These are phyloP conservation scores for Aegilops longissima DNA, from an alignment of 176 grass and related monocot genomes.

Conservation along the genomic window DNA sequence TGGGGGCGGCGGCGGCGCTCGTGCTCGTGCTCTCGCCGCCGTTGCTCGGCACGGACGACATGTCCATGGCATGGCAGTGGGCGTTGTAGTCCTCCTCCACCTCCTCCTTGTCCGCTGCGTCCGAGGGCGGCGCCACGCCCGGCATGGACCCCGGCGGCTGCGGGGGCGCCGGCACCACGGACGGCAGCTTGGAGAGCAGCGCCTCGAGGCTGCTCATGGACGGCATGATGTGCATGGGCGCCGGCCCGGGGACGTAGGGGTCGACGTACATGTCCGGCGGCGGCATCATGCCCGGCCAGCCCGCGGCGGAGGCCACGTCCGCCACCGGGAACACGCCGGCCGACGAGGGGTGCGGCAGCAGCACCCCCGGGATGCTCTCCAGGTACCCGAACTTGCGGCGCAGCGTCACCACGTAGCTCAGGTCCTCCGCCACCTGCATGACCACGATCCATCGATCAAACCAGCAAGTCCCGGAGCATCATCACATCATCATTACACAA, in stretches of 20 bases:
- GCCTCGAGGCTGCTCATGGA: conserved; percentile 99
- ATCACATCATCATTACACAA: not conserved
- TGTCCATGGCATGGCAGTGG: conserved; percentile 42
- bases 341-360: conserved; percentile 92
- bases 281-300: conserved; percentile 33
- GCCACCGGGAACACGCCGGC: conserved; percentile 50
- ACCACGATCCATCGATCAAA: not conserved
- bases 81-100: conserved; percentile 42
- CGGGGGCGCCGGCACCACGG: conserved; percentile 44
- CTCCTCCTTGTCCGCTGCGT: conserved; percentile 32
- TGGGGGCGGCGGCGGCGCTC: not conserved
- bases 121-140: not conserved
- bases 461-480: not conserved
- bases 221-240: conserved; percentile 71
- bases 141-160: not conserved
- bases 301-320: conserved; percentile 32
- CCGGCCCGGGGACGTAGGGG: conserved; percentile 41
- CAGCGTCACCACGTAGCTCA: conserved; percentile 83
- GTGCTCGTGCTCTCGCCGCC: conserved; percentile 39
- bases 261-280: conserved; percentile 60
- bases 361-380: conserved; percentile 92
- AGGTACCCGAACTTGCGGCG: conserved; percentile 94
- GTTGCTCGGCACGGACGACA: conserved; percentile 9
- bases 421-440: conserved; percentile 74
- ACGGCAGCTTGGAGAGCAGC: conserved; percentile 92